Evolutionary conservation across 2,329 filamentous ascomycete genomes (phyloP).

Genomic region (Neopestalotiopsis sp.): DNA sequence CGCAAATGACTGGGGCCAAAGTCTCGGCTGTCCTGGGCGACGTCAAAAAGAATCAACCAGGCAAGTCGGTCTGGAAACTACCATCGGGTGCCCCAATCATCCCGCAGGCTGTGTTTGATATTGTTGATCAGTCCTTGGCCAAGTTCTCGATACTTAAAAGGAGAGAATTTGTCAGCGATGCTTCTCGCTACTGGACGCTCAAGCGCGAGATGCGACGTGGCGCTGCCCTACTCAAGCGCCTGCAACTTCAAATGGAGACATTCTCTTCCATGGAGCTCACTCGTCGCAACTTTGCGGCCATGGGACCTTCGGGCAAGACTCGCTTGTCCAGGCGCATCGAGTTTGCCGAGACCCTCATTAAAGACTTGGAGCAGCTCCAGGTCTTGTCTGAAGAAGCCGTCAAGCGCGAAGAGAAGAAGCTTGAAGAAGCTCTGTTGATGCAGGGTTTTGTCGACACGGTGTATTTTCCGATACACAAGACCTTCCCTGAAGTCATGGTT

Average conservation of each 20-base stretch:
- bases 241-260: conserved; percentile 93
- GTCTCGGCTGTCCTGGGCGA: conserved; percentile 76
- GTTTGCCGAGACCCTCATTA: conserved; percentile 78
- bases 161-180: conserved; percentile 91
- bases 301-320: conserved; percentile 83
- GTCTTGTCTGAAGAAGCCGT: conserved; percentile 73
- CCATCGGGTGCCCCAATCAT: conserved; percentile 95
- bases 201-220: conserved; percentile 93
- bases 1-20: conserved; percentile 83
- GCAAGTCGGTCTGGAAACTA: conserved; percentile 83
- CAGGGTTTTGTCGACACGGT: conserved; percentile 82
- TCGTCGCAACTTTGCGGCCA: conserved; percentile 90
- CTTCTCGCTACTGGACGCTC: conserved; percentile 96
- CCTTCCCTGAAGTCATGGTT: conserved; percentile 79
- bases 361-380: conserved; percentile 79
- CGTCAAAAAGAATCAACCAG: conserved; percentile 73
- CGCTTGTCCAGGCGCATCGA: conserved; percentile 83
- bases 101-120: conserved; percentile 84
- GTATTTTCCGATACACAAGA: conserved; percentile 85
- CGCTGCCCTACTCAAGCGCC: conserved; percentile 86
- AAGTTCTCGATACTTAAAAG: conserved; percentile 82
- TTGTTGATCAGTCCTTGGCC: conserved; percentile 81
- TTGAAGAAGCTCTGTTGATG: conserved; percentile 77
- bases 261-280: conserved; percentile 99
- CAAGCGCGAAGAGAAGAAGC: conserved; percentile 76